A percentile compares a stretch with the other conserved stretches of the same genome.
Evolutionary conservation across 2,329 filamentous ascomycete genomes (phyloP).

Genomic region (Rutstroemia sp.): DNA sequence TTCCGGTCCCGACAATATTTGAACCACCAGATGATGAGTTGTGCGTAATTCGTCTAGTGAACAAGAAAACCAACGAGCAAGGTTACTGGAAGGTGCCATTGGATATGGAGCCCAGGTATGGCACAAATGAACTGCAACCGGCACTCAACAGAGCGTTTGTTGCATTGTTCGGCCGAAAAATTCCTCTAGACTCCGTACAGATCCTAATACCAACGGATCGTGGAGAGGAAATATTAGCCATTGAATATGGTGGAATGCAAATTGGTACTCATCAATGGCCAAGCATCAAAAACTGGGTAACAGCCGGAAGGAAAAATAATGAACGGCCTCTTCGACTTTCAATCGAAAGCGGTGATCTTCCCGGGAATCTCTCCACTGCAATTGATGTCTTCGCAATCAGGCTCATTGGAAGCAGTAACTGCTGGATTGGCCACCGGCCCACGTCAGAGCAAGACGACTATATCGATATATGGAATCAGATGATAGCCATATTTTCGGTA

Average conservation of each 20-base stretch:
- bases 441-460: background rate
- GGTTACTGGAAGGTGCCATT: constrained; percentile 22
- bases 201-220: background rate
- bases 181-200: constrained; percentile 8
- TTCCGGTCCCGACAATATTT: background rate
- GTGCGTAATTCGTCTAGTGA: background rate
- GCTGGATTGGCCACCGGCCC: background rate
- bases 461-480: background rate
- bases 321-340: background rate
- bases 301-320: background rate
- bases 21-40: background rate
- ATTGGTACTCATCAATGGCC: background rate
- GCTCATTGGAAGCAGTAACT: background rate
- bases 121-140: constrained; percentile 19
- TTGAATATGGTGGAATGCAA: constrained; percentile 14
- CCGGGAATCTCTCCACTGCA: background rate
- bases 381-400: background rate
- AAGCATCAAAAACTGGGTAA: background rate
- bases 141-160: background rate
- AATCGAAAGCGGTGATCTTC: background rate
- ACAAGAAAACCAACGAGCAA: background rate
- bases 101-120: constrained; percentile 3
- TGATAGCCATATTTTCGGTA: background rate
- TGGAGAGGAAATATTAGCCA: background rate
- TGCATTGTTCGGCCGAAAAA: background rate